Evolutionary conservation across 108 stramenopile species (phyloP).

Genomic region (Cyclotella distinguenda): DNA sequence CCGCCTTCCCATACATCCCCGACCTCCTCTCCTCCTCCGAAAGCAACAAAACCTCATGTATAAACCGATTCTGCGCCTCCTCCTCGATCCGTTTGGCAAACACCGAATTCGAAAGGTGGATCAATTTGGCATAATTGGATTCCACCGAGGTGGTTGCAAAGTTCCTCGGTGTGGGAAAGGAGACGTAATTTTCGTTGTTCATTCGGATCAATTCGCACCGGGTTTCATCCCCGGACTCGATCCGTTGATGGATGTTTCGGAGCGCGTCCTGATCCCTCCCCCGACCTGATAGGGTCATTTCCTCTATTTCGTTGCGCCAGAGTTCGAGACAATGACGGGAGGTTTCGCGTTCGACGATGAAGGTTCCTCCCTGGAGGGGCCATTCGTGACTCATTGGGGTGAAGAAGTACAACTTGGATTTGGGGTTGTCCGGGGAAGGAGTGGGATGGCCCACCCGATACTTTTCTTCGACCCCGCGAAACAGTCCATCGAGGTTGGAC

Average conservation of each 20-base stretch:
- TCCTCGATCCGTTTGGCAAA: constrained; percentile 45
- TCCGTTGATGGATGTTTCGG: constrained; percentile 27
- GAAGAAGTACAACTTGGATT: constrained; percentile 35
- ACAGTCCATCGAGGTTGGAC: constrained; percentile 18
- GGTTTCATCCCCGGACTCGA: constrained; percentile 26
- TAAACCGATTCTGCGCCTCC: constrained; percentile 27
- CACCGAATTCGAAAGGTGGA: constrained; percentile 37
- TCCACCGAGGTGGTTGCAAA: constrained; percentile 2
- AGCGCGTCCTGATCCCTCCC: constrained; percentile 43
- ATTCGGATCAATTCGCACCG: constrained; percentile 31
- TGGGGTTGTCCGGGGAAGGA: background rate
- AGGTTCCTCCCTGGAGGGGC: constrained; percentile 37
- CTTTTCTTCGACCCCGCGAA: constrained; percentile 18
- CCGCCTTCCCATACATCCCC: constrained; percentile 35
- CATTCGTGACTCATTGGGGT: constrained; percentile 30
- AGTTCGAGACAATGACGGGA: constrained; percentile 38
- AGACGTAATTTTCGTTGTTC: constrained; percentile 35
- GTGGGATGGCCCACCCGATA: constrained; percentile 13
- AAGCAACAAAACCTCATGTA: constrained; percentile 30
- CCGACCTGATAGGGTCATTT: constrained; percentile 11
- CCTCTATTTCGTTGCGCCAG: constrained; percentile 38
- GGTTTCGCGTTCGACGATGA: constrained; percentile 32
- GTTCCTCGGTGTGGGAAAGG: constrained; percentile 38
- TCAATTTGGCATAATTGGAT: constrained; percentile 25
- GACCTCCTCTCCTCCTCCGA: constrained; percentile 30